A percentile compares a stretch with the other conserved stretches of the same genome.
These are phyloP conservation scores for Amanita thiersii DNA, from an alignment of 768 basidiomycete genomes.

Conservation along the genomic window DNA sequence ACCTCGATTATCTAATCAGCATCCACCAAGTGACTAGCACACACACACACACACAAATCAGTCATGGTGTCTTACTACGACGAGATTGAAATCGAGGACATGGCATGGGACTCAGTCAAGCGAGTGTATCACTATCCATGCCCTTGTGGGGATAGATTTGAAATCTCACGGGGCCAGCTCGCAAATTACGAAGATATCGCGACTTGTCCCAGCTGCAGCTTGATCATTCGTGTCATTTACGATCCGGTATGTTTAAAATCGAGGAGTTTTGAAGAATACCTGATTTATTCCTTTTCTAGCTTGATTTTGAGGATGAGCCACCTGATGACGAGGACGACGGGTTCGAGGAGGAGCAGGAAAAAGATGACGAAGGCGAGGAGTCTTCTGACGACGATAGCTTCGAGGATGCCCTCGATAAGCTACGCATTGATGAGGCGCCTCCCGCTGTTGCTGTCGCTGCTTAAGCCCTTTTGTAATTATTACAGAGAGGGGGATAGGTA, in stretches of 20 bases:
- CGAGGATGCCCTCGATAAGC: slow-evolving; percentile 60
- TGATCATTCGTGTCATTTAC: slow-evolving; percentile 87
- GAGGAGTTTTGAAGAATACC: slow-evolving; percentile 10
- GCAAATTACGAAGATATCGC: slow-evolving; percentile 89
- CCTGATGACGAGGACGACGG: slow-evolving; percentile 42
- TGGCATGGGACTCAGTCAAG: slow-evolving; percentile 81
- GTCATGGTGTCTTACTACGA: slow-evolving; percentile 94
- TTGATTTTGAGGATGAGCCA: slow-evolving; percentile 80
- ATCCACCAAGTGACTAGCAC: not conserved
- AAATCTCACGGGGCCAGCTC: slow-evolving; percentile 82
- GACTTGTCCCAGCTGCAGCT: slow-evolving; percentile 92
- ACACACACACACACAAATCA: too few species aligned
- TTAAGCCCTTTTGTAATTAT: too few species aligned
- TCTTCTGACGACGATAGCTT: slow-evolving; percentile 44
- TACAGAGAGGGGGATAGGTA: too few species aligned
- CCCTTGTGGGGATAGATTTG: slow-evolving; percentile 96
- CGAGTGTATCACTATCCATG: slow-evolving; percentile 93
- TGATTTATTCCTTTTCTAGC: slow-evolving; percentile 28
- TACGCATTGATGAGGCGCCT: slow-evolving; percentile 31
- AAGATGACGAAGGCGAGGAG: slow-evolving; percentile 25
- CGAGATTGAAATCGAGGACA: slow-evolving; percentile 96
- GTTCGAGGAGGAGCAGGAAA: slow-evolving; percentile 32
- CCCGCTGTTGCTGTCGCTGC: slow-evolving; percentile 18
- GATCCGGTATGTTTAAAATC: slow-evolving; percentile 68
- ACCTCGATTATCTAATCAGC: slow-evolving; percentile 3